These are phyloP conservation scores for Coniella vitis DNA, from an alignment of 2,329 filamentous ascomycete genomes.

Conservation along the genomic window DNA sequence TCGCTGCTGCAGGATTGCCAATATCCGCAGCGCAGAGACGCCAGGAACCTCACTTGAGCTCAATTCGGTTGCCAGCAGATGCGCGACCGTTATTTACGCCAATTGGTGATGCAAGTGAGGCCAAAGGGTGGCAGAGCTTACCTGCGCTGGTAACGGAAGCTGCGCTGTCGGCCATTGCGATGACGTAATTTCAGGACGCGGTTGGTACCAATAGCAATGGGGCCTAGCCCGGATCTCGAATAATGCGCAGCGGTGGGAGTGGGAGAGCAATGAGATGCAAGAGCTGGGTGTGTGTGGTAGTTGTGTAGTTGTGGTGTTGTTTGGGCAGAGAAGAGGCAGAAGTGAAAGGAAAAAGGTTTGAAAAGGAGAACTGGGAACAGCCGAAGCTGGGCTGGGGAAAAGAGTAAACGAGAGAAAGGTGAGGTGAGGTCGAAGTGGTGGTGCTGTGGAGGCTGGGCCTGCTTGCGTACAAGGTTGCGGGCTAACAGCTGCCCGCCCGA, in stretches of 20 bases:
- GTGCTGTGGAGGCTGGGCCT: background rate
- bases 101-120: background rate
- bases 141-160: slow-evolving; percentile 15
- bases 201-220: background rate
- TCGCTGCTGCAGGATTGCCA: slow-evolving; percentile 2
- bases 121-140: slow-evolving; percentile 9
- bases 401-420: slow-evolving; percentile 5
- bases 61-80: background rate
- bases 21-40: background rate
- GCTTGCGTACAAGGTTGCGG: background rate
- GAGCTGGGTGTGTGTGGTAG: background rate
- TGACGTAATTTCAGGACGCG: slow-evolving; percentile 15
- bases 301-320: background rate
- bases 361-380: slow-evolving; percentile 3
- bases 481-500: background rate
- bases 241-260: slow-evolving; percentile 4
- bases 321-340: background rate
- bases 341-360: slow-evolving; percentile 1
- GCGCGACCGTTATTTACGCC: background rate
- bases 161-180: slow-evolving; percentile 16
- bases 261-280: background rate
- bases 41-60: slow-evolving; percentile 4
- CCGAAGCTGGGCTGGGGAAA: slow-evolving; percentile 4
- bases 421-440: slow-evolving; percentile 3
- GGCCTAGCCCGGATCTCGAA: slow-evolving; percentile 4